These are phyloP conservation scores for Globisporangium camurandrum DNA, from an alignment of 352 stramenopile genomes.

Conservation along the genomic window DNA sequence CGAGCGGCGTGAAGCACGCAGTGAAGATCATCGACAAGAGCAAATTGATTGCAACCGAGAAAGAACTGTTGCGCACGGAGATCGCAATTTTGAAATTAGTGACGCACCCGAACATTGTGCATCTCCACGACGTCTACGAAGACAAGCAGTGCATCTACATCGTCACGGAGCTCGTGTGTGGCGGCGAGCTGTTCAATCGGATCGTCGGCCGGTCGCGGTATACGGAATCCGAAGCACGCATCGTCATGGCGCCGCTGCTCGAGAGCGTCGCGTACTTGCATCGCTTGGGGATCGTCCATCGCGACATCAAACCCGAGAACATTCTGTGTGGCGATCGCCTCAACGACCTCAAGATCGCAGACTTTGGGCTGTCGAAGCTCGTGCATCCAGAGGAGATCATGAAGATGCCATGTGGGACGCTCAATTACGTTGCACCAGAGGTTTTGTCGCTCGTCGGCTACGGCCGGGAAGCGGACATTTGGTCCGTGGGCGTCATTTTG, in stretches of 20 bases:
- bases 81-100: conserved; percentile 93
- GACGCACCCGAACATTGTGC: conserved; percentile 84
- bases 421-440: conserved; percentile 93
- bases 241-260: conserved; percentile 83
- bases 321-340: conserved; percentile 86
- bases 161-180: conserved; percentile 94
- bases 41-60: conserved; percentile 81
- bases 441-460: conserved; percentile 87
- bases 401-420: conserved; percentile 90
- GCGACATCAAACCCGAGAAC: conserved; percentile 86
- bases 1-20: conserved; percentile 58
- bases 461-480: conserved; percentile 88
- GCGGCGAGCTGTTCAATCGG: conserved; percentile 96
- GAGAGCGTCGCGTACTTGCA: conserved; percentile 90
- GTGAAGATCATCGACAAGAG: conserved; percentile 94
- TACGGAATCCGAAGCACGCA: conserved; percentile 83
- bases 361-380: conserved; percentile 92
- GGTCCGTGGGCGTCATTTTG: conserved; percentile 91
- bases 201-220: conserved; percentile 88
- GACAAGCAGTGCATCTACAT: conserved; percentile 94
- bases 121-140: conserved; percentile 88
- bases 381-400: conserved; percentile 90
- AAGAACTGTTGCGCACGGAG: conserved; percentile 88
- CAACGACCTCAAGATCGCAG: conserved; percentile 85
- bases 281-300: conserved; percentile 86